These are phyloP conservation scores for Akanthomyces lecanii DNA, from an alignment of 2,329 filamentous ascomycete genomes.

Conservation along the genomic window DNA sequence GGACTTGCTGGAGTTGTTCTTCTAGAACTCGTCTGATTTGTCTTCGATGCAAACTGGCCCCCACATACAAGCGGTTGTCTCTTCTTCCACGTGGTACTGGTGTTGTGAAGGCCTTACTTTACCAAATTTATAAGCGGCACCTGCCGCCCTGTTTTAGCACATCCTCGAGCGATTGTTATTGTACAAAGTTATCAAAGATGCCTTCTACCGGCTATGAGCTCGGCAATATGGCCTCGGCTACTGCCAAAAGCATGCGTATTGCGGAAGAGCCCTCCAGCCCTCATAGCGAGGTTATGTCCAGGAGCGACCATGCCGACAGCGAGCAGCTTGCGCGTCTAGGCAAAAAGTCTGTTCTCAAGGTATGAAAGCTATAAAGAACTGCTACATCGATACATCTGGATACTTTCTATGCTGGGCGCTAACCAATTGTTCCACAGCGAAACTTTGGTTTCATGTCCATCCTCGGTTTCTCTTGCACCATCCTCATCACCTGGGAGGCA, in stretches of 20 bases:
- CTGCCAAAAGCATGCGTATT: conserved; percentile 1
- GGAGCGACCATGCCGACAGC: conserved; percentile 6
- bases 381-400: not conserved
- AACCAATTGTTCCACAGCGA: conserved; percentile 24
- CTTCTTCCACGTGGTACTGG: not conserved
- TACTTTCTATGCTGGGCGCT: not conserved
- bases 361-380: not conserved
- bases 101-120: not conserved
- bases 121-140: not conserved
- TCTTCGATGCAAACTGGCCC: not conserved
- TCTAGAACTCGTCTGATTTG: not conserved
- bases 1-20: not conserved
- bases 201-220: conserved; percentile 2
- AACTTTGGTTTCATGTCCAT: conserved; percentile 43
- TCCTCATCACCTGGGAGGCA: conserved; percentile 47
- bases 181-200: not conserved
- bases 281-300: conserved; percentile 2
- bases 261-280: not conserved
- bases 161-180: not conserved
- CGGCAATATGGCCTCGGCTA: conserved; percentile 13
- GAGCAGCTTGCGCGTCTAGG: conserved; percentile 15
- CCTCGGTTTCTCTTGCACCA: conserved; percentile 42
- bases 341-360: conserved; percentile 18
- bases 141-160: not conserved
- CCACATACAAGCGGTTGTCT: not conserved